Evolutionary conservation across 202 grass and related monocot species (phyloP).

Genomic region (Setaria italica): DNA sequence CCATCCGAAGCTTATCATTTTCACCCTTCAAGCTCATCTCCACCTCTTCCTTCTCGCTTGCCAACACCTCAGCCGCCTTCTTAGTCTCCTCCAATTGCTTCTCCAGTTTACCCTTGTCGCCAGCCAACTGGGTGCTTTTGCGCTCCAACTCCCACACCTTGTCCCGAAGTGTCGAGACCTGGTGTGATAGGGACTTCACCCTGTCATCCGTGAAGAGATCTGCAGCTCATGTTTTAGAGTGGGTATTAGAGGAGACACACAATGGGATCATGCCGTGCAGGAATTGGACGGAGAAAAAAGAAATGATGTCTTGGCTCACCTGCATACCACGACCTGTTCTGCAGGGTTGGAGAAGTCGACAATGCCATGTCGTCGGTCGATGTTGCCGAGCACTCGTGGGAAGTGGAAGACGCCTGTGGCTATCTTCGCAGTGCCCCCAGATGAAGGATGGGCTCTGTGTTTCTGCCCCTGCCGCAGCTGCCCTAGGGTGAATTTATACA

Average conservation of each 20-base stretch:
- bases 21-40: not conserved
- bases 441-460: no score
- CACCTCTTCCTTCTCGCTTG: slow-evolving; percentile 18
- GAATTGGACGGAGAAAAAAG: no score
- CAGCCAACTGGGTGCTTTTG: not conserved
- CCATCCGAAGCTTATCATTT: not conserved
- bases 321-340: no score
- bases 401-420: no score
- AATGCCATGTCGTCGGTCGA: no score
- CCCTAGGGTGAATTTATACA: no score
- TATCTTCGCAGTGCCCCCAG: no score
- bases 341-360: no score
- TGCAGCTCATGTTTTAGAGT: not conserved
- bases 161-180: not conserved
- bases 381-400: no score
- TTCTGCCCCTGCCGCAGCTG: no score
- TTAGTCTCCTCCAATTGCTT: not conserved
- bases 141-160: not conserved
- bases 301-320: no score
- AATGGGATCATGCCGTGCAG: no score
- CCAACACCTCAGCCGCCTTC: not conserved
- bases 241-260: not conserved
- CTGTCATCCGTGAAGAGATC: slow-evolving; percentile 20
- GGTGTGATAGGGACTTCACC: not conserved
- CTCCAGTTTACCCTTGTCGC: slow-evolving; percentile 2